Evolutionary conservation across 495 filamentous ascomycete species (phyloP).

Genomic region (Chaetomidium leptoderma): DNA sequence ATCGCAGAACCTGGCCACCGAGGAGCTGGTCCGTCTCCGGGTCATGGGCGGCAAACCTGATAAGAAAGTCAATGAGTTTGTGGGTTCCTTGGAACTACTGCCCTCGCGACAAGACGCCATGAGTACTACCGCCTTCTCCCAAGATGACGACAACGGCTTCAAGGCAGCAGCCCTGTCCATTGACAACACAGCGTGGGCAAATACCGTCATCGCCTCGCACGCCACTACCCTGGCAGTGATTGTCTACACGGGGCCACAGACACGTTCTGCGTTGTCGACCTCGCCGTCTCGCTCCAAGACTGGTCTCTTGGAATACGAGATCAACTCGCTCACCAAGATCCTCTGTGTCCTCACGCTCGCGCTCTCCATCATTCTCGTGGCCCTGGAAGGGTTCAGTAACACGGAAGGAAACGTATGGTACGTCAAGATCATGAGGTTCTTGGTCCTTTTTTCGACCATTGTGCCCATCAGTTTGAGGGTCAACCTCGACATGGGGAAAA

Average conservation of each 20-base stretch:
- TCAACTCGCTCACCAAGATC: conserved; percentile 97
- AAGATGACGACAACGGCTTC: conserved; percentile 21
- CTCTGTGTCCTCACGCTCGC: conserved; percentile 82
- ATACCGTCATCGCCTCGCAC: conserved; percentile 92
- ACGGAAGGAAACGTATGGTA: conserved; percentile 71
- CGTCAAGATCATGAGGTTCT: conserved; percentile 87
- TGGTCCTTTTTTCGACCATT: conserved; percentile 98
- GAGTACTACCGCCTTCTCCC: conserved; percentile 25
- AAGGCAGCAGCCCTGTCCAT: conserved; percentile 75
- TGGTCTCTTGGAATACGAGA: conserved; percentile 89
- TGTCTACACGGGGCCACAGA: conserved; percentile 92
- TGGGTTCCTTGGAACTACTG: conserved; percentile 70
- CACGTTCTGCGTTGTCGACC: conserved; percentile 89
- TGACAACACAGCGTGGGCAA: conserved; percentile 98
- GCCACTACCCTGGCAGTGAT: conserved; percentile 81
- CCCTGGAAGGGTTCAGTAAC: conserved; percentile 72
- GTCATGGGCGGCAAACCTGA: conserved; percentile 85
- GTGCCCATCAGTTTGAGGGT: conserved; percentile 95
- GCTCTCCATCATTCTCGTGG: conserved; percentile 86
- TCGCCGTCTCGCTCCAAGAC: conserved; percentile 87
- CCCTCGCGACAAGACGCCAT: conserved; percentile 41
- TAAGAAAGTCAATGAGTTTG: conserved; percentile 87
- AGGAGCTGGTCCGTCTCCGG: conserved; percentile 66
- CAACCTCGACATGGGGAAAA: conserved; percentile 95
- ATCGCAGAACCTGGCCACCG: conserved; percentile 66